Conservation (phyloP, 2,329 filamentous ascomycete species). For the Sporothrix sp. region DNA sequence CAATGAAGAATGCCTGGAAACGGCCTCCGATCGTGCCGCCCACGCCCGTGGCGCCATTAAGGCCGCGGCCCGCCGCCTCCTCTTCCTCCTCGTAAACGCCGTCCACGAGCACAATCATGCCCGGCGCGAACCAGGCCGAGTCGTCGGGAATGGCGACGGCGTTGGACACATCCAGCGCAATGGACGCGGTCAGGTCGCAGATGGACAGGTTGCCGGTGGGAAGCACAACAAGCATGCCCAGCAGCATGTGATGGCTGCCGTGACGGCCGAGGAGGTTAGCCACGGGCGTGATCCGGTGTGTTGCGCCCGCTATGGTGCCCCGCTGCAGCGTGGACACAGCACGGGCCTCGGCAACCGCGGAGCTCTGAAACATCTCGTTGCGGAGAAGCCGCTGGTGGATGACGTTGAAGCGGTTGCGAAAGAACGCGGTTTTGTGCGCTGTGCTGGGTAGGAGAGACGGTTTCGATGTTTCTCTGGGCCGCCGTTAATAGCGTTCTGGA, state of each 20-base stretch:
- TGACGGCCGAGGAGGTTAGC: conserved; percentile 66
- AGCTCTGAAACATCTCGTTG: conserved; percentile 86
- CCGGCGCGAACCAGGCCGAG: conserved; percentile 84
- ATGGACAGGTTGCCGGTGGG: conserved; percentile 76
- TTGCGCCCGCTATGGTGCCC: conserved; percentile 30
- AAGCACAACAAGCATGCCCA: conserved; percentile 71
- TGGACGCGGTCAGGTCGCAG: conserved; percentile 79
- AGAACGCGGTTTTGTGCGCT: conserved; percentile 72
- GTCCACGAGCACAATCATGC: conserved; percentile 92
- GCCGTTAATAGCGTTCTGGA: conserved; percentile 16
- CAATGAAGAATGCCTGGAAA: conserved; percentile 84
- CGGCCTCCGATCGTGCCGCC: conserved; percentile 87
- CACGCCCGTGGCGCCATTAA: conserved; percentile 71
- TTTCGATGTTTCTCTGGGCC: conserved; percentile 46
- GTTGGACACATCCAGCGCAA: conserved; percentile 71
- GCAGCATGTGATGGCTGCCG: conserved; percentile 73
- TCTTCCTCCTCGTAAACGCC: conserved; percentile 96
- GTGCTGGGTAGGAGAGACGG: conserved; percentile 66
- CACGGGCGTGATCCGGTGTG: conserved; percentile 84
- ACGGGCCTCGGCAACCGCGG: conserved; percentile 56
- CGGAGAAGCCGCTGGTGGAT: conserved; percentile 86
- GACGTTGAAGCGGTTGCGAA: conserved; percentile 83
- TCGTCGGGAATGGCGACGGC: conserved; percentile 74
- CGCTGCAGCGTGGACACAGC: conserved; percentile 43
- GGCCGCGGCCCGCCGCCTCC: conserved; percentile 54